Percentiles rank a stretch among this genome's conserved stretches.
Conservation (phyloP, 2,329 filamentous ascomycete species). For the Blastomyces parvus region DNA sequence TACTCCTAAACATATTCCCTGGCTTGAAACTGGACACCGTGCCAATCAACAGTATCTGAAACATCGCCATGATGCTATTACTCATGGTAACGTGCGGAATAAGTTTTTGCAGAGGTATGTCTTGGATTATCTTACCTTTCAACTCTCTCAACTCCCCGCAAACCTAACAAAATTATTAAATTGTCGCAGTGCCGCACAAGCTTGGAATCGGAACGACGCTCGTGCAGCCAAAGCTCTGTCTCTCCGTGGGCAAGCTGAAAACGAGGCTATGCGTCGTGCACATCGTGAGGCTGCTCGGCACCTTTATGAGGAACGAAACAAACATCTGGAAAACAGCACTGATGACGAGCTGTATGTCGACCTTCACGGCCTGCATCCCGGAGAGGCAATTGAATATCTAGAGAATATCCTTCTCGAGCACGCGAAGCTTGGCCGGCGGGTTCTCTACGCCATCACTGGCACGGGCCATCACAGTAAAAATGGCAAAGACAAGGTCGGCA, state of each 20-base stretch:
- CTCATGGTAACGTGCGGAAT: conserved; percentile 90
- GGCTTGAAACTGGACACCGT: conserved; percentile 84
- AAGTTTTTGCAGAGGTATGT: conserved; percentile 86
- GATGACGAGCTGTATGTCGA: conserved; percentile 79
- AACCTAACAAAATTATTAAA: not conserved
- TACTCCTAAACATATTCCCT: conserved; percentile 84
- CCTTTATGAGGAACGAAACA: conserved; percentile 89
- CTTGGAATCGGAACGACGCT: conserved; percentile 97
- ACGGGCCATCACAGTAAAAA: conserved; percentile 98
- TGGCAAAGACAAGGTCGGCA: conserved; percentile 96
- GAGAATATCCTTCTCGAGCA: conserved; percentile 82
- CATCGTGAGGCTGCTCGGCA: conserved; percentile 87
- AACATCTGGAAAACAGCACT: conserved; percentile 43
- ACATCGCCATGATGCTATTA: conserved; percentile 89
- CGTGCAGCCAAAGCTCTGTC: conserved; percentile 91
- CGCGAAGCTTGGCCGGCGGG: conserved; percentile 54
- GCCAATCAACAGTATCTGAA: conserved; percentile 94
- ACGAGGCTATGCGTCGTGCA: conserved; percentile 92
- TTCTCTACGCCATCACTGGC: conserved; percentile 91
- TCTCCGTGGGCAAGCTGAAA: conserved; percentile 89
- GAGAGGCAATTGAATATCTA: conserved; percentile 91
- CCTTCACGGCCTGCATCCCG: conserved; percentile 93
- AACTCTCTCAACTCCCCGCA: conserved; percentile 10
- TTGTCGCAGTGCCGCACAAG: conserved; percentile 69
- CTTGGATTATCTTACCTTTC: conserved; percentile 9